Percentiles rank a stretch among this genome's conserved stretches.
Conservation (phyloP, 306 rosid genomes). For the Macrotyloma uniflorum region DNA sequence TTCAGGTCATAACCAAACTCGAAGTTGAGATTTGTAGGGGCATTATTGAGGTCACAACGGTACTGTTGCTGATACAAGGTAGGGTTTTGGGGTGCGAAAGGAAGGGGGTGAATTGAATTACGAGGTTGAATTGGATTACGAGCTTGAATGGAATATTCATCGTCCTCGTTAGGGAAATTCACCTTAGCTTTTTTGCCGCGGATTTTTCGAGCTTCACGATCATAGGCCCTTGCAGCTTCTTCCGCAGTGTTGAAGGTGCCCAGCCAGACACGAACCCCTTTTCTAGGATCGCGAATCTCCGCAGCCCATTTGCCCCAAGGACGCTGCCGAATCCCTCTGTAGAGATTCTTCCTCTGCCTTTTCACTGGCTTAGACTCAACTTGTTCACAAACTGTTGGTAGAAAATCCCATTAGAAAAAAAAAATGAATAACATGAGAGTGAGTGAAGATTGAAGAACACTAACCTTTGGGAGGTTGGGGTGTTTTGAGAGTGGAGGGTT, state of each 20-base stretch:
- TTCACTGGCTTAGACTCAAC: slow-evolving; percentile 60
- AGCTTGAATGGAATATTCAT: slow-evolving; percentile 37
- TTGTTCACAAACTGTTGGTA: slow-evolving; percentile 46
- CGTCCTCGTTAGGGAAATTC: slow-evolving; percentile 82
- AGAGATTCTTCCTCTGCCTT: slow-evolving; percentile 83
- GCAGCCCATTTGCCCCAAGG: slow-evolving; percentile 99
- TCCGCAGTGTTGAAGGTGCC: slow-evolving; percentile 93
- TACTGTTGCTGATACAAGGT: slow-evolving; percentile 30
- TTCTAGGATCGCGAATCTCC: slow-evolving; percentile 92
- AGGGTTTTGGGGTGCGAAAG: not conserved
- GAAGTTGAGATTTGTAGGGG: slow-evolving; percentile 42
- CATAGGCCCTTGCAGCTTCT: slow-evolving; percentile 97
- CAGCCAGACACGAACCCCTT: slow-evolving; percentile 95
- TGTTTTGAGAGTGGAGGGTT: slow-evolving; percentile 37
- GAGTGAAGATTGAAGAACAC: not conserved
- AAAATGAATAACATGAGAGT: not conserved
- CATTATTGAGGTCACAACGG: not conserved
- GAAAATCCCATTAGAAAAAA: not conserved
- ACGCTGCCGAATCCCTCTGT: slow-evolving; percentile 92
- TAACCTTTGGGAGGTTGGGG: slow-evolving; percentile 55
- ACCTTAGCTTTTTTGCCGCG: slow-evolving; percentile 94
- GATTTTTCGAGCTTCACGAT: slow-evolving; percentile 81
- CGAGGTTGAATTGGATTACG: slow-evolving; percentile 3
- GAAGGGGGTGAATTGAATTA: slow-evolving; percentile 5
- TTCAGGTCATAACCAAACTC: slow-evolving; percentile 66